These are phyloP conservation scores for Coffea eugenioides DNA, from an alignment of 257 asterid genomes.

Conservation along the genomic window DNA sequence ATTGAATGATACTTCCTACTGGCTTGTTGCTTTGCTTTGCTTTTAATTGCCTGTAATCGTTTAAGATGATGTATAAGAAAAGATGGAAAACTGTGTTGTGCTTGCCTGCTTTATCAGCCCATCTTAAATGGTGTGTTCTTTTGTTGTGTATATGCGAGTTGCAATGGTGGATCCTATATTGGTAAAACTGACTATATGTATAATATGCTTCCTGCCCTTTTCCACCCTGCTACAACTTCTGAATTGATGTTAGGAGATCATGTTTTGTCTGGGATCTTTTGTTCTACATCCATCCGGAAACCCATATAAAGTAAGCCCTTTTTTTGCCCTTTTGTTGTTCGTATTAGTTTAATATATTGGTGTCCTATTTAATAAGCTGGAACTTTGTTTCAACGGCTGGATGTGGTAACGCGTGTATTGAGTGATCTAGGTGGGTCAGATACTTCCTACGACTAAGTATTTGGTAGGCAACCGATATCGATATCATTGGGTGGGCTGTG, in stretches of 20 bases:
- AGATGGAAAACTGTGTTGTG: background rate
- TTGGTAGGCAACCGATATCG: no score
- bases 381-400: background rate
- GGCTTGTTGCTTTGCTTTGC: background rate
- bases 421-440: no score
- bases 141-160: background rate
- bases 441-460: no score
- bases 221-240: background rate
- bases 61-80: background rate
- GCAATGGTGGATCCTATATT: background rate
- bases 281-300: conserved; percentile 34
- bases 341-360: background rate
- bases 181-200: no score
- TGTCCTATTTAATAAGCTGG: background rate
- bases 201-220: background rate
- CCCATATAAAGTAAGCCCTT: conserved; percentile 9
- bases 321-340: no score
- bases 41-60: background rate
- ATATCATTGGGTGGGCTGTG: no score
- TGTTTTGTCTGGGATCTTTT: conserved; percentile 3
- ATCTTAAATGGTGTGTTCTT: background rate
- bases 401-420: background rate
- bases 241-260: background rate
- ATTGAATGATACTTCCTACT: background rate
- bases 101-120: background rate